Evolutionary conservation across 306 rosid species (phyloP).

Genomic region (Medicago truncatula): DNA sequence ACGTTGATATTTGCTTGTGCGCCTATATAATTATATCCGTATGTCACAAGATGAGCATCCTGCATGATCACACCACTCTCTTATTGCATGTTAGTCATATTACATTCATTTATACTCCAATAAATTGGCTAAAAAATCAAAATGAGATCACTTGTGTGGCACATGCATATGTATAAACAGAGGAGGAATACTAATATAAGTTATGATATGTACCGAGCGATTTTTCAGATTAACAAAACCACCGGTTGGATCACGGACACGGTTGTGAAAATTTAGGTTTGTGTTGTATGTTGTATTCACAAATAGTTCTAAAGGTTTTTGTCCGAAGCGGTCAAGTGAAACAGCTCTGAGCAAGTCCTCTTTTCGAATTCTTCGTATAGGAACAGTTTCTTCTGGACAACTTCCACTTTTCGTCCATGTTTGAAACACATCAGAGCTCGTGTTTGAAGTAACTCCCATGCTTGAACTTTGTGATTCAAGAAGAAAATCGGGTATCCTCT

Average conservation of each 20-base stretch:
- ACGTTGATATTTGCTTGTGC: constrained; percentile 62
- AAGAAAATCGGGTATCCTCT: constrained; percentile 52
- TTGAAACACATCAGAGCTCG: constrained; percentile 35
- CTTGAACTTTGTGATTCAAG: constrained; percentile 29
- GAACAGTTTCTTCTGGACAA: constrained; percentile 72
- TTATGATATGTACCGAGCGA: neutral
- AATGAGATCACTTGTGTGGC: neutral
- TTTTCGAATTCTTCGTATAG: constrained; percentile 59
- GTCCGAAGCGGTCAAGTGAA: constrained; percentile 55
- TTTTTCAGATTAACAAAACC: neutral
- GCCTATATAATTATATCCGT: constrained; percentile 56
- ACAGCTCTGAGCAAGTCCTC: constrained; percentile 50
- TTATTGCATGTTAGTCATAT: no score
- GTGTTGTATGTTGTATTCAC: constrained; percentile 21
- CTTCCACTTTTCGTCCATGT: constrained; percentile 70
- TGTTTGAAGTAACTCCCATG: neutral
- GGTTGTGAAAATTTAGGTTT: constrained; percentile 1
- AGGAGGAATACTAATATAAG: no score
- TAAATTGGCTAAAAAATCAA: neutral
- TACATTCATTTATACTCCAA: neutral
- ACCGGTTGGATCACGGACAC: neutral
- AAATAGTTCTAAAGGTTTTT: constrained; percentile 31
- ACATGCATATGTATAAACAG: neutral
- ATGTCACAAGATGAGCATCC: constrained; percentile 45
- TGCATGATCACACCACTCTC: neutral